Percentiles rank a stretch among this genome's conserved stretches.
These are phyloP conservation scores for Przewalskia tangutica DNA, from an alignment of 257 asterid species.

Conservation along the genomic window DNA sequence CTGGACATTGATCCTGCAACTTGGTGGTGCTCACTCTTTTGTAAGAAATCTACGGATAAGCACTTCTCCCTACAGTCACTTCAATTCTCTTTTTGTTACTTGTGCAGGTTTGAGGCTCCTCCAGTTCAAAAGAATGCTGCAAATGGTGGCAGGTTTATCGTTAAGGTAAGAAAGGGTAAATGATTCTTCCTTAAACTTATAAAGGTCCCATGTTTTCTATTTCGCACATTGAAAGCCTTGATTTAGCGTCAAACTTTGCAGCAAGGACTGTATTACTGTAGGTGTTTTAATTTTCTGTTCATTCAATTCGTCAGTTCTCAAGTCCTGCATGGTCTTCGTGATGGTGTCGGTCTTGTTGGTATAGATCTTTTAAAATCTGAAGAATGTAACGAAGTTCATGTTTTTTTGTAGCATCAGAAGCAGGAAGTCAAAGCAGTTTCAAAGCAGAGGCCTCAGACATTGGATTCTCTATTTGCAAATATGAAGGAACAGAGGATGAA, in stretches of 20 bases:
- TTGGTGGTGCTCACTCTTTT: neutral
- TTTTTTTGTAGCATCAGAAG: conserved; percentile 34
- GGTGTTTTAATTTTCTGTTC: neutral
- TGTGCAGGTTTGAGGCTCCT: conserved; percentile 46
- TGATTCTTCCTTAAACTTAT: neutral
- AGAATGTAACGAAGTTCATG: neutral
- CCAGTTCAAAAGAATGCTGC: conserved; percentile 32
- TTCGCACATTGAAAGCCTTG: neutral
- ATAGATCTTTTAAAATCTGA: neutral
- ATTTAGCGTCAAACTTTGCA: neutral
- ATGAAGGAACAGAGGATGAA: conserved; percentile 82
- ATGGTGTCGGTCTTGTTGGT: neutral
- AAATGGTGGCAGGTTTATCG: conserved; percentile 36
- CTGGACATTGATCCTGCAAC: neutral
- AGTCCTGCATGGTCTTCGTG: neutral
- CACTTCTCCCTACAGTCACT: conserved; percentile 2
- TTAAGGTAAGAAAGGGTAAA: conserved; percentile 32
- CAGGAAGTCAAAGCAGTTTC: conserved; percentile 22
- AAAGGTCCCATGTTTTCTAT: too few species aligned
- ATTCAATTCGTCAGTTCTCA: neutral
- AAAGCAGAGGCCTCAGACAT: conserved; percentile 62
- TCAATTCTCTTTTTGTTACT: conserved; percentile 23
- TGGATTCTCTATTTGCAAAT: conserved; percentile 80
- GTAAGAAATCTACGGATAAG: neutral
- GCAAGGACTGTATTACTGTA: neutral